Evolutionary conservation across 345 rosid genomes (phyloP).

Genomic region (Eucalyptus erythrocorys): DNA sequence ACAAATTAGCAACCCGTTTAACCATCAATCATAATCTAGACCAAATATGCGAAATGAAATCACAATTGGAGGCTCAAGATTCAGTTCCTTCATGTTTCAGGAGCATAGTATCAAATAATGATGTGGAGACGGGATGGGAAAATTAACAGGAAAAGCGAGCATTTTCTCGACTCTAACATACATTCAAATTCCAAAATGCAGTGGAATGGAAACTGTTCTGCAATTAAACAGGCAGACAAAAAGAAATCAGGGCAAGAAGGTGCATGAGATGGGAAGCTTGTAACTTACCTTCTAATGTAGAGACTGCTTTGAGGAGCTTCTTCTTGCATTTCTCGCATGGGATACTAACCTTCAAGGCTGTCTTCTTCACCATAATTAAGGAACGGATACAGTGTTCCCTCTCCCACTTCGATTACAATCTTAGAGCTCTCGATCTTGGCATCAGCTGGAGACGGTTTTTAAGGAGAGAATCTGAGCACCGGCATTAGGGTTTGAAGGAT

Average conservation of each 20-base stretch:
- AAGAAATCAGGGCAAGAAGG: neutral
- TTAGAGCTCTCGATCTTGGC: neutral
- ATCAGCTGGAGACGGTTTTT: neutral
- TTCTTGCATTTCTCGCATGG: slow-evolving; percentile 40
- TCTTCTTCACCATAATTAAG: slow-evolving; percentile 23
- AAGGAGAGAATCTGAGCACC: neutral
- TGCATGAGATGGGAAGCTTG: neutral
- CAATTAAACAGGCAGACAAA: neutral
- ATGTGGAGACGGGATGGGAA: neutral
- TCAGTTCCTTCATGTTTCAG: neutral
- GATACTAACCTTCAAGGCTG: slow-evolving; percentile 35
- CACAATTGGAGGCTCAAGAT: neutral
- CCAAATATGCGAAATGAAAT: neutral
- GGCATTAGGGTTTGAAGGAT: neutral
- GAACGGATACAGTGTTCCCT: neutral
- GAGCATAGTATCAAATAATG: neutral
- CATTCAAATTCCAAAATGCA: neutral
- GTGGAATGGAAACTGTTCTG: neutral
- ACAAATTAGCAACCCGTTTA: neutral
- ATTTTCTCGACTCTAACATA: neutral
- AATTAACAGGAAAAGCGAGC: neutral
- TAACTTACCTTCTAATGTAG: slow-evolving; percentile 17
- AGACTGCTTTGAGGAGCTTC: slow-evolving; percentile 36
- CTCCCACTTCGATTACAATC: neutral
- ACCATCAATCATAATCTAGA: neutral